These are phyloP conservation scores for Peronospora destructor DNA, from an alignment of 352 stramenopile species.

Conservation along the genomic window DNA sequence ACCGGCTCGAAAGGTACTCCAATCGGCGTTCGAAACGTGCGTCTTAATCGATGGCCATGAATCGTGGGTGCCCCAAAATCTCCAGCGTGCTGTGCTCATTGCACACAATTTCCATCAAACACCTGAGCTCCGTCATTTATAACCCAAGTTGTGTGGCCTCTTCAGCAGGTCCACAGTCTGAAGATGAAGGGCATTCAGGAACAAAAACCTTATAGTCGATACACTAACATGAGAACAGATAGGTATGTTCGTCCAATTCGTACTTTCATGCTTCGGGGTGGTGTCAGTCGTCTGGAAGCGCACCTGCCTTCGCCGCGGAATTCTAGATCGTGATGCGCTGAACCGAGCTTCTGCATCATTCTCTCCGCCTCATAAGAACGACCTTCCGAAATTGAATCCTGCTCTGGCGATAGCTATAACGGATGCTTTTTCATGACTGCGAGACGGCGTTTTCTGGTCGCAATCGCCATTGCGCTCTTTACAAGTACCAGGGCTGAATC, in stretches of 20 bases:
- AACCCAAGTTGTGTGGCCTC: conserved; percentile 17
- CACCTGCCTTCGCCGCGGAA: conserved; percentile 16
- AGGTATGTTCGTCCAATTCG: conserved; percentile 17
- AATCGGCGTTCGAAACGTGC: too few relatives aligned
- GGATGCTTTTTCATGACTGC: conserved; percentile 50
- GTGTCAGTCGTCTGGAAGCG: conserved; percentile 1
- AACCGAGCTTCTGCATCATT: conserved; percentile 17
- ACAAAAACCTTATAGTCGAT: neutral
- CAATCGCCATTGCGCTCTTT: conserved; percentile 42
- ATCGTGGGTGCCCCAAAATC: too few relatives aligned
- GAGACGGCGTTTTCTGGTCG: conserved; percentile 49
- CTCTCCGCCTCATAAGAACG: conserved; percentile 10
- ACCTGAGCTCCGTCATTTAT: conserved; percentile 30
- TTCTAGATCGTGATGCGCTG: conserved; percentile 30
- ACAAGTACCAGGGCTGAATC: conserved; percentile 26
- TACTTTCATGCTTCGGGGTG: conserved; percentile 25
- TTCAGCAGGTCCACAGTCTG: conserved; percentile 7
- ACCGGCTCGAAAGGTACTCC: too few relatives aligned
- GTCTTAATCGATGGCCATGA: too few relatives aligned
- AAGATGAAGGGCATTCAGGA: conserved; percentile 4
- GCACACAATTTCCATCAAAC: too few relatives aligned
- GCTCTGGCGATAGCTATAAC: conserved; percentile 6
- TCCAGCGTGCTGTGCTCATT: conserved; percentile 15
- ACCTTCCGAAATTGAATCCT: conserved; percentile 5
- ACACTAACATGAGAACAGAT: conserved; percentile 8